Evolutionary conservation across 2,329 filamentous ascomycete species (phyloP).

Genomic region (Neofusicoccum laricinum): DNA sequence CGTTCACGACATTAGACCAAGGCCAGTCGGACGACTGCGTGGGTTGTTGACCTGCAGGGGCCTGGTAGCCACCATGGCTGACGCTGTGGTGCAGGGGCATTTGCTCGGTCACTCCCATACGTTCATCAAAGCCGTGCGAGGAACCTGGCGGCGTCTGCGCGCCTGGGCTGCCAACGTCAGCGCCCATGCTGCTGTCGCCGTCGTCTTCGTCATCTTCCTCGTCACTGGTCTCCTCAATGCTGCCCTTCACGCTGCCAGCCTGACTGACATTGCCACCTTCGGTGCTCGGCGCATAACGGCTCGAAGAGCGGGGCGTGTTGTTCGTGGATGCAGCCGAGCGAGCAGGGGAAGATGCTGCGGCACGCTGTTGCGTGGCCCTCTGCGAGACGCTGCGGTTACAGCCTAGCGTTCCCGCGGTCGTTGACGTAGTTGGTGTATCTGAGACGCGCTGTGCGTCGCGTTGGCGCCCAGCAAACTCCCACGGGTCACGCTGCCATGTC

Average conservation of each 20-base stretch:
- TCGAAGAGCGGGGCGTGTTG: constrained; percentile 9
- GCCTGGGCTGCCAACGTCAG: background rate
- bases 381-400: constrained; percentile 15
- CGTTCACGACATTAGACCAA: background rate
- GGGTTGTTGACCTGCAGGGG: background rate
- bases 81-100: constrained; percentile 4
- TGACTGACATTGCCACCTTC: constrained; percentile 1
- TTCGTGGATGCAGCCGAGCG: constrained; percentile 11
- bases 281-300: constrained; percentile 9
- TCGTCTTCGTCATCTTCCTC: constrained; percentile 15
- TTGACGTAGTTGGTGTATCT: constrained; percentile 14
- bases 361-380: background rate
- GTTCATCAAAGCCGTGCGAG: constrained; percentile 3
- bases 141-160: constrained; percentile 7
- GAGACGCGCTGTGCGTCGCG: constrained; percentile 12
- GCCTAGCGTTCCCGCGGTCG: constrained; percentile 14
- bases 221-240: constrained; percentile 16
- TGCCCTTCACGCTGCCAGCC: constrained; percentile 16
- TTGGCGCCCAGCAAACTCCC: constrained; percentile 10
- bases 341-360: constrained; percentile 8
- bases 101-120: constrained; percentile 1
- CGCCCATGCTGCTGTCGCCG: background rate
- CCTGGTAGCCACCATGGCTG: background rate
- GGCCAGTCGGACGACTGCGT: background rate
- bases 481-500: constrained; percentile 14